phyloP scores from a whole-genome alignment of 2,329 filamentous ascomycete species.

The Epichloe baconii region DNA sequence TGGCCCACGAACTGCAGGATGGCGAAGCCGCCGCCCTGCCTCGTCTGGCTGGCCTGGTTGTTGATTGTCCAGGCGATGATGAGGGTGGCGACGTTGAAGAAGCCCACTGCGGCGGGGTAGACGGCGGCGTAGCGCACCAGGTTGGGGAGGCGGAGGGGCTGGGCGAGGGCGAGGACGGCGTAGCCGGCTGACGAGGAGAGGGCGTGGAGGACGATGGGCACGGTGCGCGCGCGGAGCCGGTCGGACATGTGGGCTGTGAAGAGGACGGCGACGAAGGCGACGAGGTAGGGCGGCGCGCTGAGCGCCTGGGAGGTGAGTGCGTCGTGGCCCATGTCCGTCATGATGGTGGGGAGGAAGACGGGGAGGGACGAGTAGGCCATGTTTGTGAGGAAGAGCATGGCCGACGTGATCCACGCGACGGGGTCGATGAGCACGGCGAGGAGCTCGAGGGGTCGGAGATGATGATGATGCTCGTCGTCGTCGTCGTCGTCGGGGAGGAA shows the following conservation, averaged over 20 bases:
- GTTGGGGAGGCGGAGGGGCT: constrained; percentile 28
- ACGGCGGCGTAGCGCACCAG: constrained; percentile 57
- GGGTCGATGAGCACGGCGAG: constrained; percentile 28
- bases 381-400: constrained; percentile 81
- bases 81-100: constrained; percentile 73
- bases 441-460: constrained; percentile 41
- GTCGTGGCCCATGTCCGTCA: constrained; percentile 62
- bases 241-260: constrained; percentile 63
- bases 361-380: constrained; percentile 80
- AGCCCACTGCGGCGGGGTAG: constrained; percentile 66
- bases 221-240: constrained; percentile 44
- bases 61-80: constrained; percentile 84
- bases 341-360: constrained; percentile 74
- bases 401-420: constrained; percentile 52
- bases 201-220: constrained; percentile 57
- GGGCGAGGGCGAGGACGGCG: constrained; percentile 45
- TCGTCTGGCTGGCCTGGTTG: constrained; percentile 58
- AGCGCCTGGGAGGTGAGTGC: constrained; percentile 59
- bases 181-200: constrained; percentile 51
- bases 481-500: too few relatives aligned
- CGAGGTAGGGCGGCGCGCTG: constrained; percentile 67
- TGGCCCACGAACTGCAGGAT: constrained; percentile 74
- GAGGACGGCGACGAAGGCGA: constrained; percentile 60
- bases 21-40: constrained; percentile 64
- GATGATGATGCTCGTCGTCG: too few relatives aligned